A percentile compares a stretch with the other conserved stretches of the same genome.
Evolutionary conservation across 1,284 basidiomycete genomes (phyloP).

Genomic region (Ceratobasidium theobromae): DNA sequence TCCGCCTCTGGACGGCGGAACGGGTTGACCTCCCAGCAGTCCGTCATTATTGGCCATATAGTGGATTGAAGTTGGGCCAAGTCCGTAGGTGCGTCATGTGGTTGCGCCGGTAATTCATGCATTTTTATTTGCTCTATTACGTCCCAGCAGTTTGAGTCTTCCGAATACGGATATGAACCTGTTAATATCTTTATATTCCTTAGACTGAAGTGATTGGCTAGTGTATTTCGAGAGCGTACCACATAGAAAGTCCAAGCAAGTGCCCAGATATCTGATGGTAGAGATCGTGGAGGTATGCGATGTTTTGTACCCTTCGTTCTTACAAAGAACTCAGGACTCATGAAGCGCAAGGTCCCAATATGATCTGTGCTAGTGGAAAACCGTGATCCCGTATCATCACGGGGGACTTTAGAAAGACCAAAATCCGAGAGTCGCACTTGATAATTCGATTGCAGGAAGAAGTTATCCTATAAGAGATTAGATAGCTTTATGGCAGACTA

Average conservation of each 20-base stretch:
- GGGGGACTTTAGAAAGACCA: conserved; percentile 18
- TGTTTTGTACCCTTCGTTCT: neutral
- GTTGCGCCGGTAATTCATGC: neutral
- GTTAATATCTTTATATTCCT: conserved; percentile 1
- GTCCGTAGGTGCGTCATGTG: neutral
- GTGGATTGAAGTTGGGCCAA: conserved; percentile 4
- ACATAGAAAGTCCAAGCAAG: conserved; percentile 26
- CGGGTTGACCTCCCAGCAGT: conserved; percentile 8
- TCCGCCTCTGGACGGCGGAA: neutral
- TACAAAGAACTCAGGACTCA: conserved; percentile 24
- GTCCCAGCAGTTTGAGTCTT: neutral
- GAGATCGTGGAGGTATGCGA: neutral
- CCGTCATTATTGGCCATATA: conserved; percentile 6
- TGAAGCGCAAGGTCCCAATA: neutral
- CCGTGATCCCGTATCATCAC: neutral
- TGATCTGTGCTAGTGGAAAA: conserved; percentile 2
- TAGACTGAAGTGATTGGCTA: neutral
- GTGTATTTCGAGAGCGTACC: neutral
- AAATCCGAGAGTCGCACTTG: conserved; percentile 20
- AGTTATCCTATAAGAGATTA: neutral
- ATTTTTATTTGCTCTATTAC: neutral
- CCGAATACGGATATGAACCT: neutral
- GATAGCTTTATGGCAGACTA: neutral
- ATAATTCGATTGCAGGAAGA: conserved; percentile 10
- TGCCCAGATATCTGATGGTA: conserved; percentile 26